phyloP scores from a whole-genome alignment of 148 eudicot species.

The Chenopodium formosanum region DNA sequence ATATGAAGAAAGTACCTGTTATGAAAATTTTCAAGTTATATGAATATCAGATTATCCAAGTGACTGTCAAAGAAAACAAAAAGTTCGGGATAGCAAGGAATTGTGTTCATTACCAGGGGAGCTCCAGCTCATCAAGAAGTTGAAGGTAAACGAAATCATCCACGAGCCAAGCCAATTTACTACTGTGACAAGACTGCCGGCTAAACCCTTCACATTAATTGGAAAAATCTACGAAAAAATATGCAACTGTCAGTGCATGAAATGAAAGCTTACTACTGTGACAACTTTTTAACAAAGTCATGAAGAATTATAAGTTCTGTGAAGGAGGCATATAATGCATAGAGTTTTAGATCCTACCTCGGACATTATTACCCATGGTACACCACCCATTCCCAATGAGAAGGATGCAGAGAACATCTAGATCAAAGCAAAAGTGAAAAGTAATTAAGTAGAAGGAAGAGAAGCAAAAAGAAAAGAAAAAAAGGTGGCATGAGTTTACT shows the following conservation, averaged over 20 bases:
- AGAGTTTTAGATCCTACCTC: slow-evolving; percentile 49
- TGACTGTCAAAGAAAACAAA: background rate
- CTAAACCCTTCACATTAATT: slow-evolving; percentile 73
- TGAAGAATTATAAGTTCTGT: background rate
- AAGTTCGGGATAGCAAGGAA: background rate
- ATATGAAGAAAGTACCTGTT: slow-evolving; percentile 82
- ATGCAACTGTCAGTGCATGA: background rate
- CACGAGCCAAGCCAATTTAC: slow-evolving; percentile 82
- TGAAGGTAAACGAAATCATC: slow-evolving; percentile 75
- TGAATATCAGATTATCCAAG: no score
- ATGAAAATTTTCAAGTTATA: background rate
- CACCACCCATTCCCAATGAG: slow-evolving; percentile 86
- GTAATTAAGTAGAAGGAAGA: background rate
- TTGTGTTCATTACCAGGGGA: slow-evolving; percentile 48
- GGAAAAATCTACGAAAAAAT: slow-evolving; percentile 69
- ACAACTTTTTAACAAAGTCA: background rate
- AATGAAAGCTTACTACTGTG: background rate
- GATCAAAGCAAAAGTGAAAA: slow-evolving; percentile 4
- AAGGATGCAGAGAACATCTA: slow-evolving; percentile 70
- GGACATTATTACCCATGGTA: slow-evolving; percentile 95
- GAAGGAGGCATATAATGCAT: background rate
- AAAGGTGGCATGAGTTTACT: background rate
- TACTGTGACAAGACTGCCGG: slow-evolving; percentile 86
- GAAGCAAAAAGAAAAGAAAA: background rate
- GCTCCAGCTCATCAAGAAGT: slow-evolving; percentile 75